Evolutionary conservation across 2,329 filamentous ascomycete species (phyloP), one percentile per base, ranked within the genome.

Genomic region (Cladophialophora bantiana): DNA sequence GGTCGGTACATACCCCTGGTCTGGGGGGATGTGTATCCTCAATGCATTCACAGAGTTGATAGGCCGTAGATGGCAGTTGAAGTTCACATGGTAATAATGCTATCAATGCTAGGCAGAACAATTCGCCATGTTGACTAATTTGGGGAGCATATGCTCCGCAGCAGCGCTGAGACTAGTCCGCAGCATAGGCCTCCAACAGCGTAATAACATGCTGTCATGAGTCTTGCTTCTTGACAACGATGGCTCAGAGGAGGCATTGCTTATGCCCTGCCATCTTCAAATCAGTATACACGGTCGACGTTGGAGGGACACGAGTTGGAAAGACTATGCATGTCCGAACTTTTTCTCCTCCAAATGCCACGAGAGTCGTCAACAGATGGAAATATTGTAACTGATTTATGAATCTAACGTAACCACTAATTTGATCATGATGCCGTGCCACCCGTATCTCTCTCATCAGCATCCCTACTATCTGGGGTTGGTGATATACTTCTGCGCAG

Each of bases 401-500:
- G 20, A 18, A 18, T 10, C 26, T 38, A 38, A 56, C 3, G 10
- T 35, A 56, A 26, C 26, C 26, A 9, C 52, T 62, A 56, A 45
- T 10, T 32, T 2, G 52, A 26, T 9, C 18, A 12, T 26, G 38
- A 40, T 53, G 32, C 26, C 18, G 57, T 65, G 38, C 58, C 58
- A 18, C 64, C 58, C 4, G 58, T 66, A 45, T 62, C 52, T 58
- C 64, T 57, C n/a, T 32, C 64, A 48, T 66, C 64, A 15, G 32
- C 52, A 26, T 40, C 48, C 48, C 35, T 12, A 35, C 4, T 55
- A 7, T 3, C 13, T 9, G 26, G 18, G 18, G 12, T 50, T 7
- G 12, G 7, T 26, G 45, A 31, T 13, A 3, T 26, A 50, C 26
- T 26, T 26, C 26, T 26, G 26, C 20, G 45, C 18, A 13, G 18